These are phyloP conservation scores for Angomonas ambiguus DNA, from an alignment of 208 protist species.

Conservation along the genomic window DNA sequence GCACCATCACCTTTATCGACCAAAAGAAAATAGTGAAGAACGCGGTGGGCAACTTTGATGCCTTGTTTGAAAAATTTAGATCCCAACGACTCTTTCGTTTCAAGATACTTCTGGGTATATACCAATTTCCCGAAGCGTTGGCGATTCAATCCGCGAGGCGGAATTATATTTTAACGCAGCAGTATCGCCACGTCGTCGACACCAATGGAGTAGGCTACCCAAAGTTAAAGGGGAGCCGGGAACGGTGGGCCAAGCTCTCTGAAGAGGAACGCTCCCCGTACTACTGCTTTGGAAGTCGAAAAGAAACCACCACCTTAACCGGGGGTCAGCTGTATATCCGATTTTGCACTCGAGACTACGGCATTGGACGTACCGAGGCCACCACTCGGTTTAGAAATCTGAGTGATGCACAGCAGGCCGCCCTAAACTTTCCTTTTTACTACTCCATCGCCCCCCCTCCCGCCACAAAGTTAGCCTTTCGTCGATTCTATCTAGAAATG, in stretches of 20 bases:
- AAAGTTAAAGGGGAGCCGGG: not conserved
- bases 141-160: constrained; percentile 31
- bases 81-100: constrained; percentile 37
- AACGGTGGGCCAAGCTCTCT: constrained; percentile 29
- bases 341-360: constrained; percentile 75
- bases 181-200: constrained; percentile 29
- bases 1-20: constrained; percentile 27
- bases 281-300: constrained; percentile 43
- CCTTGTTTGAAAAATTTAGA: constrained; percentile 19
- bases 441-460: constrained; percentile 35
- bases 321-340: constrained; percentile 53
- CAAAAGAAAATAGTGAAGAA: constrained; percentile 19
- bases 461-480: constrained; percentile 30
- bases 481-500: constrained; percentile 58
- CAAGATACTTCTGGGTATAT: constrained; percentile 44
- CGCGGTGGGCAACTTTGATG: constrained; percentile 14
- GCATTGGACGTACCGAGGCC: constrained; percentile 37
- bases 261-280: constrained; percentile 39
- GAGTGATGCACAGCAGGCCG: constrained; percentile 64
- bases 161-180: constrained; percentile 26
- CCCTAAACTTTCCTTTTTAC: constrained; percentile 81
- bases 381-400: constrained; percentile 33
- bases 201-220: constrained; percentile 33
- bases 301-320: constrained; percentile 24
- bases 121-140: constrained; percentile 51